phyloP scores from a whole-genome alignment of 352 stramenopile species.

The Phytophthora foliorum region DNA sequence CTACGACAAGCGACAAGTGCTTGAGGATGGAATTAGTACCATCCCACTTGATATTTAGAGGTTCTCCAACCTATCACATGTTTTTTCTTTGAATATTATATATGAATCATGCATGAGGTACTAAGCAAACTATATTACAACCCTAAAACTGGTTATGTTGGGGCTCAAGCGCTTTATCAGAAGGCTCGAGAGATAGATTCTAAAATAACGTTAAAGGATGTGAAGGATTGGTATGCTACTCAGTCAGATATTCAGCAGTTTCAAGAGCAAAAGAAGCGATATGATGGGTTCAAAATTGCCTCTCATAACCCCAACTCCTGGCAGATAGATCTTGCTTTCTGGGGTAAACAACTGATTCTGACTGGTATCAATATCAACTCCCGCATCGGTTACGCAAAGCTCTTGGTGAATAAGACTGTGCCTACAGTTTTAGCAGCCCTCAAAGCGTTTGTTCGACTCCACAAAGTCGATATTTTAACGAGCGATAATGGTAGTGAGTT shows the following conservation, averaged over 20 bases:
- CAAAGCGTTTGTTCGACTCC: constrained; percentile 24
- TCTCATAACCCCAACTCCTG: constrained; percentile 30
- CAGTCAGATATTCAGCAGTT: constrained; percentile 25
- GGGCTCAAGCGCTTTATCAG: constrained; percentile 10
- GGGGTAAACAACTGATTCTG: constrained; percentile 27
- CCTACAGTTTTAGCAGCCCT: constrained; percentile 34
- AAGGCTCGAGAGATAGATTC: constrained; percentile 17
- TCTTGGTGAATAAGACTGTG: constrained; percentile 46
- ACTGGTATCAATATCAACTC: constrained; percentile 48
- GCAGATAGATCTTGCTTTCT: constrained; percentile 45
- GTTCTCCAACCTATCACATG: too few species aligned
- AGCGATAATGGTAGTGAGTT: constrained; percentile 32
- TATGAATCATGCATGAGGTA: too few species aligned
- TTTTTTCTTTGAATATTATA: too few species aligned
- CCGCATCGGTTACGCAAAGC: constrained; percentile 39
- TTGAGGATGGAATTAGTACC: constrained; percentile 35
- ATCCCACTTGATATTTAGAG: constrained; percentile 33
- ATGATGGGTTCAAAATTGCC: constrained; percentile 25
- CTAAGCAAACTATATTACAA: constrained; percentile 38
- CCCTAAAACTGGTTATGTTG: constrained; percentile 6
- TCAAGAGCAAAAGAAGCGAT: constrained; percentile 37
- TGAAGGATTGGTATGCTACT: constrained; percentile 27
- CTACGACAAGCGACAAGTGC: constrained; percentile 42
- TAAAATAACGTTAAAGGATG: constrained; percentile 13
- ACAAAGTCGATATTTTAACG: too few species aligned